Base-by-base conservation (phyloP, 2,329 filamentous ascomycete genomes). In the Talaromyces sp. region DNA sequence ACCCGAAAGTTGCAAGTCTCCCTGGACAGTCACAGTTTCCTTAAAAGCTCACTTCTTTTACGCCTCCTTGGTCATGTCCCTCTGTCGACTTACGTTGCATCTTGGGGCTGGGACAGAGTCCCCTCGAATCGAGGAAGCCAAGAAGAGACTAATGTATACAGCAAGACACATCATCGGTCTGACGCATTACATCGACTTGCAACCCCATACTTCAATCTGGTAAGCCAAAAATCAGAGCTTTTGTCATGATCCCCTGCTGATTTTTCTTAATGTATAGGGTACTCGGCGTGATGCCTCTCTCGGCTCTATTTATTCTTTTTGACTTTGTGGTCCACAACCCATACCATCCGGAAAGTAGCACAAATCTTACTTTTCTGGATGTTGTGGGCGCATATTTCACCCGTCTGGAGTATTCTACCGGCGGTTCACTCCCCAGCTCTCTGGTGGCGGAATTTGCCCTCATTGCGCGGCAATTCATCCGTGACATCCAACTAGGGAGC, bases 311-410 rank as follows among this genome's bases (percentile, higher is more conserved):
- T 33, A 75, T 80, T 9, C 68, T 82, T 1, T 81, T 81, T 57
- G 79, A 82, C 61, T 72, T 79, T 13, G 74, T 81, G 1, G 69
- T 80, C 5, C 76, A 79, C 64, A 73, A 78, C 47, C 78, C 77
- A 1, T 67, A 59, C 4, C 72, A 78, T 37, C 68, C 71, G 0
- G 76, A 80, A 39, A 79, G 74, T 0, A 70, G 62, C 45, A 72
- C 67, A 3, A 80, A 81, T 60, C 71, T 82, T 1, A 72, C 75
- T 2, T 70, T 80, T 0, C 71, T 82, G 10, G 79, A 81, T 54
- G 74, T 81, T 65, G 78, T 71, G 4, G 77, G 75, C 8, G 79
- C 78, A 1, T 78, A 82, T 66, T 82, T 82, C 52, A 79, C 76
- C 57, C 71, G 76, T 8, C 69, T 82, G 8, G 81, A 82, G 9